Conservation (phyloP, 331 rosid genomes). For the Ulmus americana region DNA sequence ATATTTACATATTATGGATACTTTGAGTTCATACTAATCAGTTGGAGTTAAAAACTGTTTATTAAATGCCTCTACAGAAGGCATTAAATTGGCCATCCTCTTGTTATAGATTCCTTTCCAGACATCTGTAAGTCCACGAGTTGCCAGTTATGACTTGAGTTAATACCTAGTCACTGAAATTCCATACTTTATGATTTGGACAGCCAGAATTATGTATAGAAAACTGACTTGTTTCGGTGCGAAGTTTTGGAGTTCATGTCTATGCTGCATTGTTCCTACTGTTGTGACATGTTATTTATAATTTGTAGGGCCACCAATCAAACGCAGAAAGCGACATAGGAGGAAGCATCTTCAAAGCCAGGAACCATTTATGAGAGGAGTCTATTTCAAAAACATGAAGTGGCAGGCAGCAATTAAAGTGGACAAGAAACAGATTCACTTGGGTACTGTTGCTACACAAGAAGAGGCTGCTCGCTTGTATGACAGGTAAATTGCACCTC, state of each 20-base stretch:
- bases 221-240: background rate
- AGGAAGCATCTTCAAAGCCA: constrained; percentile 70
- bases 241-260: background rate
- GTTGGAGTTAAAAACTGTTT: background rate
- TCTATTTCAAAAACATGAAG: constrained; percentile 90
- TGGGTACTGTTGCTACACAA: constrained; percentile 91
- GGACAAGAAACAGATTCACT: constrained; percentile 94
- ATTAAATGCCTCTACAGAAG: constrained; percentile 8
- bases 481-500: constrained; percentile 55
- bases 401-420: constrained; percentile 99
- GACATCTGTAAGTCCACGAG: too few relatives aligned
- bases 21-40: constrained; percentile 13
- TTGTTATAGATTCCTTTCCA: too few relatives aligned
- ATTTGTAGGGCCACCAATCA: constrained; percentile 60
- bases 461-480: constrained; percentile 94
- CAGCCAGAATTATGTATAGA: background rate
- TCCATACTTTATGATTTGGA: background rate
- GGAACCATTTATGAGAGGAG: constrained; percentile 87
- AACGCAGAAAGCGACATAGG: constrained; percentile 84
- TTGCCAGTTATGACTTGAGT: background rate
- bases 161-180: background rate
- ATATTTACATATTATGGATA: constrained; percentile 2
- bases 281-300: background rate
- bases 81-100: background rate
- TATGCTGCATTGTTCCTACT: constrained; percentile 1